A percentile compares a stretch with the other conserved stretches of the same genome.
Conservation (phyloP, 768 basidiomycete genomes). For the Dioszegia aurantiaca region DNA sequence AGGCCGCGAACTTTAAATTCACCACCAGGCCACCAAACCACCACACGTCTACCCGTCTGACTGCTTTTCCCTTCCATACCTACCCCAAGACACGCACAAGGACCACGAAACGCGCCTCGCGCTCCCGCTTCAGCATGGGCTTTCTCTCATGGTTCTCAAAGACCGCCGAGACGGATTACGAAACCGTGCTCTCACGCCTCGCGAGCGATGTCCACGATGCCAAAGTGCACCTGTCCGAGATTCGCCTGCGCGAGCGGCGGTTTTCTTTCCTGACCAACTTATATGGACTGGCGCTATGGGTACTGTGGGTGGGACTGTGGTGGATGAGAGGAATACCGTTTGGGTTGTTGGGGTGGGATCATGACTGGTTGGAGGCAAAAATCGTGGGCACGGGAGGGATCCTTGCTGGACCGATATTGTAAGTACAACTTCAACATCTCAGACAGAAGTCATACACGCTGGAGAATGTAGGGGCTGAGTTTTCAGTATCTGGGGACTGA, state of each 20-base stretch:
- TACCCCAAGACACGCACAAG: no score
- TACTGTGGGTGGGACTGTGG: slow-evolving; percentile 48
- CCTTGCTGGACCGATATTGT: slow-evolving; percentile 44
- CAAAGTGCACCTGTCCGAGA: slow-evolving; percentile 49
- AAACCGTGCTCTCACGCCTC: slow-evolving; percentile 46
- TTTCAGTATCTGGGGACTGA: slow-evolving; percentile 32
- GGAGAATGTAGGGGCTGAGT: background rate
- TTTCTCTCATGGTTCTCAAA: slow-evolving; percentile 42
- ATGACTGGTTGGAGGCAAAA: slow-evolving; percentile 27
- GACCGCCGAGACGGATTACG: slow-evolving; percentile 48
- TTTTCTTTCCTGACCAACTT: slow-evolving; percentile 39
- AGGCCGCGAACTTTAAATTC: no score
- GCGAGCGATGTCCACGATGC: slow-evolving; percentile 46
- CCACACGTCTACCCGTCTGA: background rate
- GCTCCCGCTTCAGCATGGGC: slow-evolving; percentile 22
- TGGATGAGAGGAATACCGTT: slow-evolving; percentile 45
- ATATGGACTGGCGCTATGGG: slow-evolving; percentile 47
- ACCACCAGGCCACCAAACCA: no score
- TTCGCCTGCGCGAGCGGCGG: slow-evolving; percentile 45
- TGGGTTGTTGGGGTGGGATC: slow-evolving; percentile 38
- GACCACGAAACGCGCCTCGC: no score
- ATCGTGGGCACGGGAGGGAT: slow-evolving; percentile 33
- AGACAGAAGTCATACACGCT: background rate
- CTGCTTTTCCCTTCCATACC: background rate
- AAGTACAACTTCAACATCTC: slow-evolving; percentile 14